phyloP scores from a whole-genome alignment of 176 grass and related monocot genomes.

The Hsuehochloa calcarea region DNA sequence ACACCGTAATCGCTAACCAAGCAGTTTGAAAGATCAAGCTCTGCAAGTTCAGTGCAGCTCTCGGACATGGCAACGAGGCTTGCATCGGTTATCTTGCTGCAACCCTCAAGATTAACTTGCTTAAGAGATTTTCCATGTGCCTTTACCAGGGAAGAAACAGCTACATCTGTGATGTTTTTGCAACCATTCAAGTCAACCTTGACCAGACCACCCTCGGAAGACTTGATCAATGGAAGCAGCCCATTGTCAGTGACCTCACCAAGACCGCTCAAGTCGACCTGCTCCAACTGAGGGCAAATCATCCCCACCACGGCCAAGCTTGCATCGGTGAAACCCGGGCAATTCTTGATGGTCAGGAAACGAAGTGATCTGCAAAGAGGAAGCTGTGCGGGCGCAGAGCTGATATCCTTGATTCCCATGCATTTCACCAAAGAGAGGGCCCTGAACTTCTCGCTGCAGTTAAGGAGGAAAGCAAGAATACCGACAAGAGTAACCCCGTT shows the following conservation, averaged over 20 bases:
- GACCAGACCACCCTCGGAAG: constrained; percentile 48
- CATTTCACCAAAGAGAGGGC: constrained; percentile 85
- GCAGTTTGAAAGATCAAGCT: constrained; percentile 83
- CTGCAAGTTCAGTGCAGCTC: constrained; percentile 56
- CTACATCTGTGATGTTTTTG: constrained; percentile 76
- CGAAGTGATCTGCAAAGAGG: constrained; percentile 65
- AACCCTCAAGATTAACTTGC: constrained; percentile 77
- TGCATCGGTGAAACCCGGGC: constrained; percentile 78
- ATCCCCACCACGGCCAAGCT: constrained; percentile 73
- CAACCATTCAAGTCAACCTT: constrained; percentile 80
- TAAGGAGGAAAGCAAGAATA: constrained; percentile 63
- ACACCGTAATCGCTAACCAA: constrained; percentile 69
- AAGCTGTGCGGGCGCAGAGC: constrained; percentile 50
- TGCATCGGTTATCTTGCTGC: constrained; percentile 83
- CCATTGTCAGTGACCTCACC: constrained; percentile 62
- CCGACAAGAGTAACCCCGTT: constrained; percentile 67
- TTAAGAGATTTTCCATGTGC: constrained; percentile 77
- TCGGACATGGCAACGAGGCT: constrained; percentile 59
- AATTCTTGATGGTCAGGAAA: constrained; percentile 75
- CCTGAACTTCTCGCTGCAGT: constrained; percentile 62
- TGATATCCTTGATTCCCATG: constrained; percentile 70
- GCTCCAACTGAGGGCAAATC: constrained; percentile 84
- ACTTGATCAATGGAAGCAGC: constrained; percentile 65
- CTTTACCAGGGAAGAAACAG: constrained; percentile 65
- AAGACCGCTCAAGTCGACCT: constrained; percentile 73